Evolutionary conservation across 176 grass and related monocot species (phyloP).

Genomic region (Cenchrus fungigraminus): DNA sequence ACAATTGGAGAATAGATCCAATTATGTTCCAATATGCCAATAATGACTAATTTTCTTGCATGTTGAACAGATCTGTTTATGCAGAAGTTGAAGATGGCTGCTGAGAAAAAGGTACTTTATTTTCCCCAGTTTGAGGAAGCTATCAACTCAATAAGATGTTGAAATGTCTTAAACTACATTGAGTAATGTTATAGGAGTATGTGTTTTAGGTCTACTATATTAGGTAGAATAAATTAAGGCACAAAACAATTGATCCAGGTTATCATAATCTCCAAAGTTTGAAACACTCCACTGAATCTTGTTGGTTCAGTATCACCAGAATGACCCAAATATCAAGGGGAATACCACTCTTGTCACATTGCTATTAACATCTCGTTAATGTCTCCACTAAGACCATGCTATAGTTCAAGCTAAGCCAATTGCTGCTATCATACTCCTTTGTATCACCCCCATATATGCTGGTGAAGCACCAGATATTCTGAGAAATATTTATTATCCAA

Average conservation of each 20-base stretch:
- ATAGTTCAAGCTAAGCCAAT: neutral
- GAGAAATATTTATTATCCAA: neutral
- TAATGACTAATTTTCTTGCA: conserved; percentile 34
- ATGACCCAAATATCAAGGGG: neutral
- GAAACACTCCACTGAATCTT: neutral
- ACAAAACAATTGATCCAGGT: neutral
- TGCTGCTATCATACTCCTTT: no score
- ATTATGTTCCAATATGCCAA: conserved; percentile 1
- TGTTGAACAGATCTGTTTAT: conserved; percentile 65
- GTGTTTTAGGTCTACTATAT: neutral
- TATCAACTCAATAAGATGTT: neutral
- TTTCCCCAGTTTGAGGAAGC: neutral
- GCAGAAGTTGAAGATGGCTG: conserved; percentile 72
- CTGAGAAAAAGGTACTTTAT: conserved; percentile 67
- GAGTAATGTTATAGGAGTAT: neutral
- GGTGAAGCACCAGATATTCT: neutral
- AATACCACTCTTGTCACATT: neutral
- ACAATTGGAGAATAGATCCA: conserved; percentile 13
- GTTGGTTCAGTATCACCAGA: neutral
- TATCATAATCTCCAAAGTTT: neutral
- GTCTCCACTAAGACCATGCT: neutral
- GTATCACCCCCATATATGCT: neutral
- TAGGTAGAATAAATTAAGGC: neutral
- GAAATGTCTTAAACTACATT: neutral
- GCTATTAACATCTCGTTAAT: neutral